These are phyloP conservation scores for Eimeria maxima DNA, from an alignment of 169 alveolate species.

Conservation along the genomic window DNA sequence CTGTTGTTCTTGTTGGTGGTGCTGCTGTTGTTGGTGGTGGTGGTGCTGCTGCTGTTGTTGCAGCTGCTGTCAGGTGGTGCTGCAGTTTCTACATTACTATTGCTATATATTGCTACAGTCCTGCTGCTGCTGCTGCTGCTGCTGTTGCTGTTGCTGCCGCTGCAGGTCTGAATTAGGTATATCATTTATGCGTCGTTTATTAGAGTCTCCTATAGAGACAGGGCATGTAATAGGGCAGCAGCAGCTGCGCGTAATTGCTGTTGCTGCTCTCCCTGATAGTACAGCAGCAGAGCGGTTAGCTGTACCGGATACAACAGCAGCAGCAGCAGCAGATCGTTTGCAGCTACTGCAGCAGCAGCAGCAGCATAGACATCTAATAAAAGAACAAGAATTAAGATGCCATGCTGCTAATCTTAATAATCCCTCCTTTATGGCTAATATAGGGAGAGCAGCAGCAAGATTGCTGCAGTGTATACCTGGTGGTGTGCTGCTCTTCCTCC, in stretches of 20 bases:
- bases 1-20: not conserved
- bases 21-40: too few relatives aligned
- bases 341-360: constrained; percentile 52
- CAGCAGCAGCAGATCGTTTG: constrained; percentile 28
- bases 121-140: constrained; percentile 15
- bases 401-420: constrained; percentile 5
- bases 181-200: not conserved
- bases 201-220: constrained; percentile 20
- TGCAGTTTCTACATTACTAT: too few relatives aligned
- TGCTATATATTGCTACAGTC: not conserved
- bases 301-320: not conserved
- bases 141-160: constrained; percentile 51
- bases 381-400: not conserved
- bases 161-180: constrained; percentile 42
- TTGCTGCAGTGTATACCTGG: constrained; percentile 39
- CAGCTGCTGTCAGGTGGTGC: too few relatives aligned
- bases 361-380: not conserved
- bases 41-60: not conserved
- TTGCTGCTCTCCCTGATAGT: not conserved
- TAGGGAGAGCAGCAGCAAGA: constrained; percentile 48
- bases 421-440: not conserved
- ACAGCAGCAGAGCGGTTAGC: constrained; percentile 31
- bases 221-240: constrained; percentile 36
- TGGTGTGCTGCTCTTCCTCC: constrained; percentile 61
- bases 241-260: constrained; percentile 45